Evolutionary conservation across 208 protist species (phyloP).

Genomic region (Leishmania major): DNA sequence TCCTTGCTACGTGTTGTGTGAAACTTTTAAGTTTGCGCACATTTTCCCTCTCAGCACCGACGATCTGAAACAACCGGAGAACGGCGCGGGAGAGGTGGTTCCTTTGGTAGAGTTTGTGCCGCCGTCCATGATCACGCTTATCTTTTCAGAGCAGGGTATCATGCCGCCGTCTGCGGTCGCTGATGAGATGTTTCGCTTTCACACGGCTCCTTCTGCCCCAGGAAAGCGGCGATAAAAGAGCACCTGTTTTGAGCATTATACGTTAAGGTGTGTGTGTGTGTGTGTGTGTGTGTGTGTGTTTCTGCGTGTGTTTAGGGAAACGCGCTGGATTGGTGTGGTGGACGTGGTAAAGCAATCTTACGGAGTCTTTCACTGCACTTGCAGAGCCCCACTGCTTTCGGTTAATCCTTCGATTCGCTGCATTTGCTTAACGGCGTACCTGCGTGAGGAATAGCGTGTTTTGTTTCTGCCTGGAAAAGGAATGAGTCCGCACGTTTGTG

Average conservation of each 20-base stretch:
- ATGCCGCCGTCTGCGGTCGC: conserved; percentile 98
- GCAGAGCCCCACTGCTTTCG: background rate
- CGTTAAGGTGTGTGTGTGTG: background rate
- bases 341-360: background rate
- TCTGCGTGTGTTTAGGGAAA: background rate
- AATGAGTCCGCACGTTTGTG: background rate
- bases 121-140: conserved; percentile 90
- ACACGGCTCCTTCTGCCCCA: conserved; percentile 69
- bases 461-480: background rate
- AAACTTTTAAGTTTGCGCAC: conserved; percentile 99
- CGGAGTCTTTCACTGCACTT: background rate
- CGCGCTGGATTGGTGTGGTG: background rate
- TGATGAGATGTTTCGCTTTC: conserved; percentile 97
- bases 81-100: conserved; percentile 41
- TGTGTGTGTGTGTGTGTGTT: background rate
- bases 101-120: conserved; percentile 89
- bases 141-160: conserved; percentile 99
- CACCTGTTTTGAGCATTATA: no score
- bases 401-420: background rate
- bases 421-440: background rate
- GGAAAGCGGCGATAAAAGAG: conserved; percentile 51
- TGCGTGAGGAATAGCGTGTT: background rate
- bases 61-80: conserved; percentile 87
- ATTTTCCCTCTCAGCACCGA: conserved; percentile 96
- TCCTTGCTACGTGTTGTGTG: conserved; percentile 98